phyloP scores from a whole-genome alignment of 306 rosid genomes.

The Luffa acutangula region DNA sequence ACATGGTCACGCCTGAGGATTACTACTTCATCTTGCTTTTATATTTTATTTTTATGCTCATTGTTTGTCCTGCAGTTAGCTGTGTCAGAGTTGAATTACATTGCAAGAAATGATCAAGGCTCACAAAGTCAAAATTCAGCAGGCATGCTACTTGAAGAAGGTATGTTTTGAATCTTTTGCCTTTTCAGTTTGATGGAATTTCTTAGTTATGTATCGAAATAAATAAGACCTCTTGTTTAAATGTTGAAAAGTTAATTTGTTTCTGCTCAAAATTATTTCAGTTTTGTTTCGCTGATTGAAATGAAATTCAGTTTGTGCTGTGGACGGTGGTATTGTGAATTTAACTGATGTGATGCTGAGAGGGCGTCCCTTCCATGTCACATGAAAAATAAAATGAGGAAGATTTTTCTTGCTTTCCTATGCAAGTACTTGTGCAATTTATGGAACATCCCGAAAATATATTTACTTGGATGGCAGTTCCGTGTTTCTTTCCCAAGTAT shows the following conservation, averaged over 20 bases:
- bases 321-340: neutral
- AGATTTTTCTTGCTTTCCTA: neutral
- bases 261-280: neutral
- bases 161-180: neutral
- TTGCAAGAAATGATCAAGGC: constrained; percentile 8
- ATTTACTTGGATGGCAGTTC: neutral
- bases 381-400: neutral
- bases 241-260: neutral
- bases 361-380: neutral
- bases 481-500: neutral
- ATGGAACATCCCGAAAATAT: neutral
- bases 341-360: neutral
- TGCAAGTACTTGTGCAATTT: neutral
- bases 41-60: neutral
- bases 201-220: neutral
- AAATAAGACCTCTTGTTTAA: neutral
- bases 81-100: constrained; percentile 48
- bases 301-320: neutral
- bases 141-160: constrained; percentile 3
- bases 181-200: neutral
- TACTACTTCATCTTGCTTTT: neutral
- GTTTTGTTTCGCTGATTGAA: neutral
- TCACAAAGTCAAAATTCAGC: neutral
- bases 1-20: neutral
- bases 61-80: constrained; percentile 26